Base-by-base conservation (phyloP, 176 grass and related monocot genomes). In the Oryza meridionalis region DNA sequence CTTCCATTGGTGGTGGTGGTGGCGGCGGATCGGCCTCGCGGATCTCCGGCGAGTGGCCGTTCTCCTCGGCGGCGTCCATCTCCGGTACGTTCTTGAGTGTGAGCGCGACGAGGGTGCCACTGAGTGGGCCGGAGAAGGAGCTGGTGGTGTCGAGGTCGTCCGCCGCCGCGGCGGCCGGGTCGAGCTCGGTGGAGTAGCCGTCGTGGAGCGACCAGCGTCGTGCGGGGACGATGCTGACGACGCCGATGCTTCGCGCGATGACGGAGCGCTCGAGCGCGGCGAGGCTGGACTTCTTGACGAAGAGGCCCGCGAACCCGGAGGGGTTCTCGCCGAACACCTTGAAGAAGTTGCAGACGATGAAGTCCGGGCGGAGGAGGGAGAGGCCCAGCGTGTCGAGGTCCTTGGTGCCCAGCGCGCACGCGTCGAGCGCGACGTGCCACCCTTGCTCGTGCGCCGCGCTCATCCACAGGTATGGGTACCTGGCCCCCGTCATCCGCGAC, bases 381-480 rank as follows among this genome's bases (percentile, higher is more conserved):
- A 97, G 75, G 2, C 92, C 94, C 11, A 97, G 67, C 7, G 94
- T 91, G 75, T 97, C 94, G 59, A 97, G 77, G 76, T 97, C 94
- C 89, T 97, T 97, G 25, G 88, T 85, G 26, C 94, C 94, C 3
- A 94, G 78, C 14, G 94, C 94, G 70, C 94, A 97, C 0, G 94
- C 94, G 73, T 97, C 94, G 7, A 97, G 90, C 76, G 75, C 90
- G 27, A 97, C 90, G 74, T 97, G 92, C 94, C 94, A 97, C 0
- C 94, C 92, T 10, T 89, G 85, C 68, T 92, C 90, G 24, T 85
- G 88, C 17, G 94, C 94, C 69, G 93, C 58, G 63, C 76, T 92
- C 94, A 97, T 94, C 94, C 94, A 97, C 77, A 94, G 72, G 81
- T 97, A 97, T 19, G 92, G 94, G 76, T 94, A 92, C 84, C 92